Percentiles rank a stretch among this genome's conserved stretches.
phyloP scores from a whole-genome alignment of 2,329 filamentous ascomycete genomes.

The Paradendryphiella salina region DNA sequence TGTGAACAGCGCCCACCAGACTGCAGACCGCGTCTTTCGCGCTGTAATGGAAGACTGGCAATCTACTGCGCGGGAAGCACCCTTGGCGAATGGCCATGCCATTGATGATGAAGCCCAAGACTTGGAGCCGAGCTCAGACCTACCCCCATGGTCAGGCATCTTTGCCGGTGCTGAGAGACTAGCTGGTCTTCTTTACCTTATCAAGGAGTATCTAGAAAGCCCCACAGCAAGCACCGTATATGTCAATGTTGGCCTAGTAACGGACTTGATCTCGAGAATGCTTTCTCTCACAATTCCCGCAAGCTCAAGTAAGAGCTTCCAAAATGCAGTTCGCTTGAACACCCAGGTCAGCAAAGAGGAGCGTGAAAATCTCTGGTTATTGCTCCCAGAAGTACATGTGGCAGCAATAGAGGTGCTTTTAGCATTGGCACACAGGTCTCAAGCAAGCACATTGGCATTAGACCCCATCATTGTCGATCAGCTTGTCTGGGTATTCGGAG shows the following conservation, averaged over 20 bases:
- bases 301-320: slow-evolving; percentile 47
- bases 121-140: slow-evolving; percentile 48
- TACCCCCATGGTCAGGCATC: slow-evolving; percentile 77
- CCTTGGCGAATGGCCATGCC: slow-evolving; percentile 33
- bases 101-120: slow-evolving; percentile 45
- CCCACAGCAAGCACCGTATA: slow-evolving; percentile 67
- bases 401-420: slow-evolving; percentile 67
- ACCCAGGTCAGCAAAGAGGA: slow-evolving; percentile 77
- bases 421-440: slow-evolving; percentile 62
- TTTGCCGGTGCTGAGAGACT: slow-evolving; percentile 72
- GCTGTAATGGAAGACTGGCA: slow-evolving; percentile 82
- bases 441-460: slow-evolving; percentile 61
- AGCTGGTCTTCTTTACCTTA: slow-evolving; percentile 64
- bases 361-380: slow-evolving; percentile 74
- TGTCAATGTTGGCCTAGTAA: slow-evolving; percentile 67
- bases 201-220: slow-evolving; percentile 65
- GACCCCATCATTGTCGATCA: slow-evolving; percentile 71
- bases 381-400: slow-evolving; percentile 73
- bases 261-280: slow-evolving; percentile 71
- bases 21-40: slow-evolving; percentile 76
- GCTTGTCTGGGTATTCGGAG: slow-evolving; percentile 68
- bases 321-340: slow-evolving; percentile 61
- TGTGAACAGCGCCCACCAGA: slow-evolving; percentile 67
- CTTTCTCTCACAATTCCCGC: slow-evolving; percentile 64
- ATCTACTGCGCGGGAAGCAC: slow-evolving; percentile 56